Percentiles rank a stretch among this genome's conserved stretches.
Evolutionary conservation across 2,329 filamentous ascomycete genomes (phyloP).

Genomic region (Sporothrix brunneoviolacea): DNA sequence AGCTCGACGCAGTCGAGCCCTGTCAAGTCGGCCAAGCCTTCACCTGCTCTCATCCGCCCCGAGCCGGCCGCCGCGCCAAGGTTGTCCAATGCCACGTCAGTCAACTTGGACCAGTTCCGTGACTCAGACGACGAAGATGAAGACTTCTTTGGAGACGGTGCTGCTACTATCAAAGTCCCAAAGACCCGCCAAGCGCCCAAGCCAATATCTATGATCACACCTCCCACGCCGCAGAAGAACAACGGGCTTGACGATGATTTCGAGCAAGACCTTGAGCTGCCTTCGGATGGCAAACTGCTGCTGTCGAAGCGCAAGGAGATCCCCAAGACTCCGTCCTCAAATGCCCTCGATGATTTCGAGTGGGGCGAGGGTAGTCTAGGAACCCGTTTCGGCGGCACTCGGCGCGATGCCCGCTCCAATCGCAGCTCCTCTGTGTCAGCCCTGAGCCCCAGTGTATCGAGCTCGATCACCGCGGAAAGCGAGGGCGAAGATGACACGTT

Average conservation of each 20-base stretch:
- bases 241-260: conserved; percentile 55
- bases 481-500: conserved; percentile 92
- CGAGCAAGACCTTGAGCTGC: conserved; percentile 66
- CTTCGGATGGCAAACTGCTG: conserved; percentile 57
- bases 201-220: conserved; percentile 47
- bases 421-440: conserved; percentile 83
- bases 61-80: conserved; percentile 27
- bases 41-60: conserved; percentile 25
- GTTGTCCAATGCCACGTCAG: conserved; percentile 28
- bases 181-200: conserved; percentile 50
- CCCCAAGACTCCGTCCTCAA: conserved; percentile 54
- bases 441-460: conserved; percentile 86
- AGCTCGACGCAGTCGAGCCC: conserved; percentile 49
- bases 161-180: conserved; percentile 61
- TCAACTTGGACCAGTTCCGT: conserved; percentile 58
- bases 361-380: conserved; percentile 92
- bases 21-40: conserved; percentile 25
- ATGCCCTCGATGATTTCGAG: conserved; percentile 69
- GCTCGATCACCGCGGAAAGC: conserved; percentile 84
- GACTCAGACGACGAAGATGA: conserved; percentile 55
- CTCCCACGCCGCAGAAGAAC: conserved; percentile 47
- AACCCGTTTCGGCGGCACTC: conserved; percentile 81
- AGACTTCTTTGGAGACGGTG: conserved; percentile 57
- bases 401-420: conserved; percentile 69
- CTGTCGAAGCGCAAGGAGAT: conserved; percentile 57